A percentile compares a stretch with the other conserved stretches of the same genome.
These are phyloP conservation scores for Pholiota conissans DNA, from an alignment of 768 basidiomycete species.

Conservation along the genomic window DNA sequence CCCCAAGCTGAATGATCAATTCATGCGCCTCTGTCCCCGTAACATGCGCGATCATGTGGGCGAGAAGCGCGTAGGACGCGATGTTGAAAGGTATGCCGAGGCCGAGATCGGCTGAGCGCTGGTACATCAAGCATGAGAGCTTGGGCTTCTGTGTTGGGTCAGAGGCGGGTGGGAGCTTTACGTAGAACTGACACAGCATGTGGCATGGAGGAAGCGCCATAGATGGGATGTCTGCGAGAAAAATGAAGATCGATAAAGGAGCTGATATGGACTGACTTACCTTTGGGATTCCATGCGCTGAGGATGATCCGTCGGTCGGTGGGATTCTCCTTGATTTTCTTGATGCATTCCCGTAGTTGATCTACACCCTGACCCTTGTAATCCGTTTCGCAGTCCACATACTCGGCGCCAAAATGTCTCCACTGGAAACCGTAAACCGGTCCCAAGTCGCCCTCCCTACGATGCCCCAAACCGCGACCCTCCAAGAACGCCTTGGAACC, in stretches of 20 bases:
- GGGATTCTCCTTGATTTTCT: conserved; percentile 90
- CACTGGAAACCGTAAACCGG: conserved; percentile 98
- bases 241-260: neutral
- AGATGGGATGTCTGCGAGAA: conserved; percentile 69
- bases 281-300: conserved; percentile 98
- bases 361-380: conserved; percentile 89
- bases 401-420: conserved; percentile 91
- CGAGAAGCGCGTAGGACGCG: conserved; percentile 95
- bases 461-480: conserved; percentile 76
- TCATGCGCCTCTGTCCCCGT: conserved; percentile 87
- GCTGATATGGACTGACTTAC: conserved; percentile 42
- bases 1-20: conserved; percentile 93
- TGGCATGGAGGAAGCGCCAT: conserved; percentile 99
- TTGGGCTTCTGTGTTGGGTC: conserved; percentile 55
- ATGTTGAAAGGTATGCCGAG: conserved; percentile 99
- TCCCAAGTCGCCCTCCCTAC: conserved; percentile 90
- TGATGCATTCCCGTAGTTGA: conserved; percentile 85
- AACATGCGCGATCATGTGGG: conserved; percentile 95
- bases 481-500: conserved; percentile 87
- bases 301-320: conserved; percentile 93
- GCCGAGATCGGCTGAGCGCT: conserved; percentile 95
- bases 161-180: conserved; percentile 71
- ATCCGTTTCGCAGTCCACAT: conserved; percentile 69
- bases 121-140: conserved; percentile 95
- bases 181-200: conserved; percentile 99